Evolutionary conservation across 2,329 filamentous ascomycete species (phyloP), one percentile per base, ranked within the genome.

Genomic region (Cryphonectria japonica): DNA sequence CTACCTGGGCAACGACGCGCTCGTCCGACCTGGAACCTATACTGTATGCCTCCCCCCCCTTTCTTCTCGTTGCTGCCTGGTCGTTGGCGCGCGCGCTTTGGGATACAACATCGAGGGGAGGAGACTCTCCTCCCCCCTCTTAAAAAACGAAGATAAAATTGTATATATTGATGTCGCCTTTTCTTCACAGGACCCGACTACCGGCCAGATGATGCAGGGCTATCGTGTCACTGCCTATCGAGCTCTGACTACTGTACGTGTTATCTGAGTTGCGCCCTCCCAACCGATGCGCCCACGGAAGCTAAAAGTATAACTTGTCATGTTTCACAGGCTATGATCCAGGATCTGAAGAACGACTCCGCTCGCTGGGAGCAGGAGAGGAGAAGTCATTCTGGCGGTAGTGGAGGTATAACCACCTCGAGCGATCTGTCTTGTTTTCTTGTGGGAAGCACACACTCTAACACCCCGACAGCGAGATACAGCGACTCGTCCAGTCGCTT

Each of bases 221-320:
- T 94, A 92, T 83, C 93, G 89, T 81, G 93, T 94, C 79, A 93
- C 90, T 65, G 92, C 91, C 73, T 94, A 94, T 81, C 88, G 92
- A 74, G 93, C 93, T 79, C 82, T 94, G 78, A 94, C 92, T 76
- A 90, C 91, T 77, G 92, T 94, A 86, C 83, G 90, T 83, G 62
- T 69, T 63, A 60, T 34, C 26, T 29, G 52, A 16, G 52, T 29
- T 73, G 63, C 34, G 39, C 59, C 22, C 46, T 32, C 57, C 9
- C 26, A 2, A 39, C 19, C 34, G 59, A 16, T 37, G 32, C 29
- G 41, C 59, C 46, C 57, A n/a, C 16, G 2, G 59, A 32, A 41
- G n/a, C 16, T 43, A 46, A 43, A 61, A 19, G 34, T 68, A 67
- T 46, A 67, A 50, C 26, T 16, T 16, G 54, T 39, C 29, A 19